These are phyloP conservation scores for Laetiporus sulphureus DNA, from an alignment of 1,284 basidiomycete genomes.

Conservation along the genomic window DNA sequence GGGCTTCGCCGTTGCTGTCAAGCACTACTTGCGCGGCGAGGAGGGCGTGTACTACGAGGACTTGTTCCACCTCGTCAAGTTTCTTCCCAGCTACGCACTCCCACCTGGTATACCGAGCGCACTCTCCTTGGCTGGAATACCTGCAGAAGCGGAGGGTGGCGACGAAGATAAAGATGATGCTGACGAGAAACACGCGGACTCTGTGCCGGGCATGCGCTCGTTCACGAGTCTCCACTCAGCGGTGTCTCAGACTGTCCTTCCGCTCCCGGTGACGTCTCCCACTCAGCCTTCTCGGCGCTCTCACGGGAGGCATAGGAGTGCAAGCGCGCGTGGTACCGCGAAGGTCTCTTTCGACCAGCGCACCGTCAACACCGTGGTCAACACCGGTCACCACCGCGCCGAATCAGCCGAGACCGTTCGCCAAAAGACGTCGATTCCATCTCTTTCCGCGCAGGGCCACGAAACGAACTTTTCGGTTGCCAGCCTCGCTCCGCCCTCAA, in stretches of 20 bases:
- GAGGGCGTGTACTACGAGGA: conserved; percentile 50
- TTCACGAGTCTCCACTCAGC: conserved; percentile 3
- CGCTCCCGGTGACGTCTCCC: conserved; percentile 26
- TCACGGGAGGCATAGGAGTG: too few species aligned
- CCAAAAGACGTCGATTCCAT: too few species aligned
- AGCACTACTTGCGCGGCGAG: conserved; percentile 56
- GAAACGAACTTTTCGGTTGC: too few species aligned
- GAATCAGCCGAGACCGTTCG: too few species aligned
- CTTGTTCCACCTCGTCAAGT: conserved; percentile 60
- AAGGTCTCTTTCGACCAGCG: too few species aligned
- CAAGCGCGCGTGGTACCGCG: too few species aligned
- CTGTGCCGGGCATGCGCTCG: too few species aligned
- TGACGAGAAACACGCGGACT: conserved; percentile 1
- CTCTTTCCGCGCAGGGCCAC: too few species aligned
- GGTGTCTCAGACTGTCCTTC: conserved; percentile 16
- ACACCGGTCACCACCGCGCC: too few species aligned
- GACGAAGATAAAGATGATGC: conserved; percentile 12
- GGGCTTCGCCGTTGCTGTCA: conserved; percentile 44
- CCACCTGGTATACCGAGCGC: conserved; percentile 46
- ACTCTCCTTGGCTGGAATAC: too few species aligned
- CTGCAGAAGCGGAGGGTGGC: too few species aligned
- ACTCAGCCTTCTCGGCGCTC: too few species aligned
- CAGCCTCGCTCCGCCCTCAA: not conserved
- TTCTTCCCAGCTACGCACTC: conserved; percentile 58
- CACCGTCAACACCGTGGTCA: not conserved